A percentile compares a stretch with the other conserved stretches of the same genome.
phyloP scores from a whole-genome alignment of 78 protist species.

The Acrasis kona region DNA sequence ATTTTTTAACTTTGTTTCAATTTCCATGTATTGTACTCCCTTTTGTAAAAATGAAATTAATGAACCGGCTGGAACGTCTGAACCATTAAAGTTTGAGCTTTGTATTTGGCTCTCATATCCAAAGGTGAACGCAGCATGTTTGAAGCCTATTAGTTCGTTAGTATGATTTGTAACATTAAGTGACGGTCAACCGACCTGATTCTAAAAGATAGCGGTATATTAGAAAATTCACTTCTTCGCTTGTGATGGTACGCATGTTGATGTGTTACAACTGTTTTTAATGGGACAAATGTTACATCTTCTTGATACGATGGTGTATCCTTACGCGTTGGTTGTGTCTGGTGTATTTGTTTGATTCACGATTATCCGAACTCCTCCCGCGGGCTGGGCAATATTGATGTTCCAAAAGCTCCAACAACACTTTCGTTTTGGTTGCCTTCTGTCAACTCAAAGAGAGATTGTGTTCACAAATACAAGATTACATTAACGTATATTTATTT shows the following conservation, averaged over 20 bases:
- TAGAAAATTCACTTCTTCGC: slow-evolving; percentile 81
- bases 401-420: too few relatives aligned
- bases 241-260: slow-evolving; percentile 14
- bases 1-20: slow-evolving; percentile 63
- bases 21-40: slow-evolving; percentile 85
- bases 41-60: slow-evolving; percentile 77
- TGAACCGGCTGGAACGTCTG: slow-evolving; percentile 75
- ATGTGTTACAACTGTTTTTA: too few relatives aligned
- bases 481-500: too few relatives aligned
- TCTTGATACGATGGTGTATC: too few relatives aligned
- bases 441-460: too few relatives aligned
- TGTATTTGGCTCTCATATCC: slow-evolving; percentile 55
- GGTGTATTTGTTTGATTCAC: too few relatives aligned
- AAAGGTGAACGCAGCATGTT: slow-evolving; percentile 86
- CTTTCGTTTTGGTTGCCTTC: too few relatives aligned
- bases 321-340: too few relatives aligned
- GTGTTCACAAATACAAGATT: too few relatives aligned
- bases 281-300: too few relatives aligned
- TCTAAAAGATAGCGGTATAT: slow-evolving; percentile 82
- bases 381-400: too few relatives aligned
- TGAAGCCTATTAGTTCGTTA: slow-evolving; percentile 59
- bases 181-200: slow-evolving; percentile 56
- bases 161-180: background rate
- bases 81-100: slow-evolving; percentile 36
- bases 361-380: too few relatives aligned